Evolutionary conservation across 1,284 basidiomycete genomes (phyloP).

Genomic region (Microbotryum saponariae): DNA sequence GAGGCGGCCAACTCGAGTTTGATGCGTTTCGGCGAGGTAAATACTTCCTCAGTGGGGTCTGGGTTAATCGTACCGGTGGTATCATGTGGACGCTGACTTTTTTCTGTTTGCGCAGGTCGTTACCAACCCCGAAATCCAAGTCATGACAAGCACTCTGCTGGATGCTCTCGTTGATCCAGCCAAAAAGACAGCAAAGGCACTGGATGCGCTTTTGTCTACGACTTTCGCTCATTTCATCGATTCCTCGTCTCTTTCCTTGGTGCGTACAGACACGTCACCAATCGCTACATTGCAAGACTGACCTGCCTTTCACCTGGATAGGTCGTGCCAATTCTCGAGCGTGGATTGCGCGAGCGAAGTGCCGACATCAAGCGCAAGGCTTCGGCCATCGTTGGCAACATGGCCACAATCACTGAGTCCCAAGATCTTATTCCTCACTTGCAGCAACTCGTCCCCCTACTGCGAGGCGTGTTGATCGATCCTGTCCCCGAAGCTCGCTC

Average conservation of each 20-base stretch:
- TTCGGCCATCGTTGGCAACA: slow-evolving; percentile 92
- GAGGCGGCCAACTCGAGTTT: slow-evolving; percentile 87
- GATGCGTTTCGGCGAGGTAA: slow-evolving; percentile 85
- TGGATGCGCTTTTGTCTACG: slow-evolving; percentile 77
- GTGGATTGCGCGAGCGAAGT: slow-evolving; percentile 83
- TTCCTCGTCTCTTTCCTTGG: slow-evolving; percentile 91
- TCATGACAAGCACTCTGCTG: slow-evolving; percentile 80
- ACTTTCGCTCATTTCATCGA: slow-evolving; percentile 99
- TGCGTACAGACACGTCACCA: slow-evolving; percentile 49
- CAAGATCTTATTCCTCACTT: slow-evolving; percentile 98
- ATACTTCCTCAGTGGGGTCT: background rate
- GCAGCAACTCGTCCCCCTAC: slow-evolving; percentile 74
- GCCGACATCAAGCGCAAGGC: slow-evolving; percentile 94
- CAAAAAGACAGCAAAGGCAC: slow-evolving; percentile 72
- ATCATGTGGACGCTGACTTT: background rate
- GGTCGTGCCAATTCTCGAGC: slow-evolving; percentile 92
- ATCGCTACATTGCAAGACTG: background rate
- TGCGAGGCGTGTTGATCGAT: slow-evolving; percentile 77
- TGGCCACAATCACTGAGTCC: slow-evolving; percentile 72
- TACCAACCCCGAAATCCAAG: slow-evolving; percentile 66
- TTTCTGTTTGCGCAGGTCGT: slow-evolving; percentile 25
- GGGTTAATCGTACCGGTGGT: background rate
- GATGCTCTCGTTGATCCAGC: slow-evolving; percentile 94
- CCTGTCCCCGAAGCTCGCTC: slow-evolving; percentile 69
- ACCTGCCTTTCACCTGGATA: slow-evolving; percentile 37